Base-by-base conservation (phyloP, 1,284 basidiomycete species). In the Ceratobasidium sp. region DNA sequence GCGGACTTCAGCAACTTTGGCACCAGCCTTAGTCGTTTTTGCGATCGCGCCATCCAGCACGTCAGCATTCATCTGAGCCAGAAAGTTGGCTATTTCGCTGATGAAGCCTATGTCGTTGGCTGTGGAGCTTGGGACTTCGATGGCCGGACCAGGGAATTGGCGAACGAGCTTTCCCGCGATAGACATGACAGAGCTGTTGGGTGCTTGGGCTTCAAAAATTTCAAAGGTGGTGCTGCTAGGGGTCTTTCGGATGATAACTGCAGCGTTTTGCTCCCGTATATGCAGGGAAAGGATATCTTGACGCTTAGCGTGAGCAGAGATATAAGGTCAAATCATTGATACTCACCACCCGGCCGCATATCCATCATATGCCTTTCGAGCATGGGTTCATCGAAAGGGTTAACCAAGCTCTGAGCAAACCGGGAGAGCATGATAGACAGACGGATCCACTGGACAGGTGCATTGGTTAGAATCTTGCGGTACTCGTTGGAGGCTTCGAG, bases 171-270 rank as follows among this genome's bases (percentile, higher is more conserved):
- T 84, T 16, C 83, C 84, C 36, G 75, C 71, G 1, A 79, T 74
- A 1, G 71, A 75, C 78, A 83, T 83, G 45, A 85, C 80, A 1
- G 72, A 74, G 1, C 72, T 76, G 16, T 78, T 77, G 6, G 76
- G 73, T 0, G 82, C 80, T 14, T 82, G 80, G 6, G 80, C 81
- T 73, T 85, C 83, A 73, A 85, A 86, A 16, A 78, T 77, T 72
- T 85, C 84, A 59, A 83, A 81, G 4, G 78, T 76, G 0, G 79
- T 78, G 3, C 75, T 60, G 0, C 74, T 69, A 3, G 55, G 18
- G 16, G 70, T 45, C 53, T 78, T 79, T 39, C 82, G 79, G 34
- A 85, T 61, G 12, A 85, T 82, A 72, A 85, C 85, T 74, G 36
- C 36, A 14, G 36, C 36, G 36, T 39, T 39, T 14, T 86, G 85